These are phyloP conservation scores for Scleroderma citrinum DNA, from an alignment of 768 basidiomycete species.

Conservation along the genomic window DNA sequence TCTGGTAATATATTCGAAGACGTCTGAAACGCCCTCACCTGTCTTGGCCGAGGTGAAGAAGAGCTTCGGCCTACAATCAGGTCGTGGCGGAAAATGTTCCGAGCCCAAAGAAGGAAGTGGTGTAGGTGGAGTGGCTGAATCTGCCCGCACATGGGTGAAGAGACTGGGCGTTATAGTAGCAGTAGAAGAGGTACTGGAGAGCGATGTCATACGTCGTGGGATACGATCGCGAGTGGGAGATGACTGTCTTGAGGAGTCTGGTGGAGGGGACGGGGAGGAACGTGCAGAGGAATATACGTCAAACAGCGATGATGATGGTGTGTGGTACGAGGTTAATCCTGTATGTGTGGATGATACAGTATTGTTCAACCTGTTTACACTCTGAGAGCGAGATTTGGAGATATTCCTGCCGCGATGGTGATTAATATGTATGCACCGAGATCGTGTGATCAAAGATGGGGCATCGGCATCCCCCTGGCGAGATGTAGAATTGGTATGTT, in stretches of 20 bases:
- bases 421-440: conserved; percentile 18
- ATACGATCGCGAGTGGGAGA: conserved; percentile 16
- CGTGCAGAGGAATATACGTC: conserved; percentile 57
- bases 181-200: conserved; percentile 39
- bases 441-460: conserved; percentile 5
- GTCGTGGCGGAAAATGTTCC: conserved; percentile 18
- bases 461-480: conserved; percentile 11
- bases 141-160: conserved; percentile 35
- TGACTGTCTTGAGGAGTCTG: conserved; percentile 23
- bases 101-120: conserved; percentile 7
- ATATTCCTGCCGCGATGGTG: conserved; percentile 25
- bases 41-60: conserved; percentile 80
- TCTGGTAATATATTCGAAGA: conserved; percentile 71
- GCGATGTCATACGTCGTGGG: conserved; percentile 27
- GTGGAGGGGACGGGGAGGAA: conserved; percentile 46
- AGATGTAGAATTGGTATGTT: conserved; percentile 8
- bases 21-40: conserved; percentile 61
- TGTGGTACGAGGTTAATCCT: conserved; percentile 62
- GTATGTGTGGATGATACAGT: conserved; percentile 57
- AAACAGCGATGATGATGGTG: conserved; percentile 72
- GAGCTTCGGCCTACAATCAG: conserved; percentile 53
- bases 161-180: conserved; percentile 57
- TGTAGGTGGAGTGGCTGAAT: conserved; percentile 11
- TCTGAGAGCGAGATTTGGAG: conserved; percentile 42
- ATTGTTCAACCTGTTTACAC: conserved; percentile 37